A percentile compares a stretch with the other conserved stretches of the same genome.
phyloP scores from a whole-genome alignment of 2,329 filamentous ascomycete species.

The Cladosporium phlei region DNA sequence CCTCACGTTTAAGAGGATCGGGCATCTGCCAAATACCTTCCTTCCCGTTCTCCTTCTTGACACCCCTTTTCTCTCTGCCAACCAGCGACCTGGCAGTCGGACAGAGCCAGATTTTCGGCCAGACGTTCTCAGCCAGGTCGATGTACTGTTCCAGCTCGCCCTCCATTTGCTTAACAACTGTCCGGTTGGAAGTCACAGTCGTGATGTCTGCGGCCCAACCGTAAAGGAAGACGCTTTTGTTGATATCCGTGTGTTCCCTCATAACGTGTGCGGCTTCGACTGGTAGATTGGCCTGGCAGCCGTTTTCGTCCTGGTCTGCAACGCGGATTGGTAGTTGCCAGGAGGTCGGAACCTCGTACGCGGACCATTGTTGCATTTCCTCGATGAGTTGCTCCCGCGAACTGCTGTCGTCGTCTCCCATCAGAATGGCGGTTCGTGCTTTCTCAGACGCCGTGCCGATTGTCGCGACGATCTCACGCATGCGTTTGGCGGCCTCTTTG shows the following conservation, averaged over 20 bases:
- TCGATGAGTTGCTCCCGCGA: conserved; percentile 27
- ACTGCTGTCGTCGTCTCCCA: conserved; percentile 44
- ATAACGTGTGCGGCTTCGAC: conserved; percentile 41
- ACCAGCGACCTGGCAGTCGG: conserved; percentile 62
- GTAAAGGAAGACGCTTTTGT: conserved; percentile 66
- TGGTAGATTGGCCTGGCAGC: conserved; percentile 42
- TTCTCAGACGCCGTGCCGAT: conserved; percentile 61
- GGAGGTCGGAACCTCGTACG: conserved; percentile 49
- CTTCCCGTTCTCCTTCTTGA: conserved; percentile 22
- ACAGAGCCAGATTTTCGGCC: conserved; percentile 61
- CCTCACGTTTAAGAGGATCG: conserved; percentile 27
- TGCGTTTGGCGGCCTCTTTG: conserved; percentile 58
- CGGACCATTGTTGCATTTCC: conserved; percentile 43
- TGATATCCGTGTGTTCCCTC: conserved; percentile 54
- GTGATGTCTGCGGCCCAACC: conserved; percentile 62
- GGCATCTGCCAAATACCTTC: conserved; percentile 24
- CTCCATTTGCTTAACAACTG: conserved; percentile 63
- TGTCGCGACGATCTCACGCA: conserved; percentile 60
- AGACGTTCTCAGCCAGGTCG: conserved; percentile 46
- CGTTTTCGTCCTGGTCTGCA: conserved; percentile 42
- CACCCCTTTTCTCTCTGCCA: conserved; percentile 55
- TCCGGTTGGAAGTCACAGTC: conserved; percentile 67
- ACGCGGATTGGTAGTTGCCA: conserved; percentile 59
- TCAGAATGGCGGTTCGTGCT: conserved; percentile 54
- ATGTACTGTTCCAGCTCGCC: conserved; percentile 50